Evolutionary conservation across 176 grass and related monocot genomes (phyloP), one percentile per base, ranked within the genome.

Genomic region (Carex parvula): DNA sequence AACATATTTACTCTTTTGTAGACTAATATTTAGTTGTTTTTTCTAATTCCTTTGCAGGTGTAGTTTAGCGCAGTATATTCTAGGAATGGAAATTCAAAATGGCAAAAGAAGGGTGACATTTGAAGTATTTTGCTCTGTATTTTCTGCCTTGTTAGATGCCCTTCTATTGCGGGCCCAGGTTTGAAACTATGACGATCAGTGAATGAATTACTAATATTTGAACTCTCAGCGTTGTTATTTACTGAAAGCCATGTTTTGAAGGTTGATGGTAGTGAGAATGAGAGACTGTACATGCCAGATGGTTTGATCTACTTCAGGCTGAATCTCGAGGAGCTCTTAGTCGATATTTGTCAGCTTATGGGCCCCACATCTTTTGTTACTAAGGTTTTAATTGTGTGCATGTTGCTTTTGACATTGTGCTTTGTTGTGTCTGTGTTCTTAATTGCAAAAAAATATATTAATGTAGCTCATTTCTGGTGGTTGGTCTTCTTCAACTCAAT

Each of bases 311-410:
- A 95, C 58, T 98, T 98, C 53, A 91, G 95, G 68, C 60, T 87
- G 86, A 98, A 98, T 83, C 83, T 95, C 82, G 95, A 95, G 86
- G 95, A 98, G 81, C 95, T 98, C 65, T 88, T 95, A 53, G 87
- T 94, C 58, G 92, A 98, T 86, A 93, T 98, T 77, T 95, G 92
- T 85, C 94, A 95, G 89, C 73, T 98, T 90, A 37, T 98, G 71
- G 92, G 92, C 18, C 70, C 89, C 60, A 60, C 81, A 84, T 55
- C 86, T 46, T 98, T 90, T 85, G 73, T 98, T 64, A 92, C 88
- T 84, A 98, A 90, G 92, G 95, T 83, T 64, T 60, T 20, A 35
- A 42, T 79, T 74, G 17, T 57, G 42, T 69, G 1, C 44, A 53
- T 61, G 60, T 65, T 86, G 79, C 65, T 9, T 89, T 42, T 14